phyloP scores from a whole-genome alignment of 2,329 filamentous ascomycete species.

The Myriosclerotinia curreyana region DNA sequence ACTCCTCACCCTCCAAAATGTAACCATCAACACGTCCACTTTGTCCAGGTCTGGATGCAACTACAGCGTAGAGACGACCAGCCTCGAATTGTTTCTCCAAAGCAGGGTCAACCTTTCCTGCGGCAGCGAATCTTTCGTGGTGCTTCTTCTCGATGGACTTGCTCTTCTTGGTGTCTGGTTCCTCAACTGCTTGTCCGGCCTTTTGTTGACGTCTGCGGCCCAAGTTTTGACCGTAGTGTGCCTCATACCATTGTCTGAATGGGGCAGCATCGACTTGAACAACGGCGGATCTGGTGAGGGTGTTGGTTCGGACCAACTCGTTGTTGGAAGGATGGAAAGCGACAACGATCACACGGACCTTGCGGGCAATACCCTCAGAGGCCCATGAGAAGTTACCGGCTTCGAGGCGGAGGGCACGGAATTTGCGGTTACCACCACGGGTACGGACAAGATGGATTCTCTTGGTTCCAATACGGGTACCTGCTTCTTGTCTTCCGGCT shows the following conservation, averaged over 20 bases:
- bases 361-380: slow-evolving; percentile 96
- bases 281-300: slow-evolving; percentile 97
- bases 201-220: slow-evolving; percentile 92
- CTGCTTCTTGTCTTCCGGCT: slow-evolving; percentile 98
- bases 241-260: slow-evolving; percentile 99
- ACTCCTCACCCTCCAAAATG: slow-evolving; percentile 98
- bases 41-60: slow-evolving; percentile 93
- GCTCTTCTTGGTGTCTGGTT: slow-evolving; percentile 78
- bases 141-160: slow-evolving; percentile 97
- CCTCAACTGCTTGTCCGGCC: slow-evolving; percentile 44
- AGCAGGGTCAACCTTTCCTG: slow-evolving; percentile 88
- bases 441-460: slow-evolving; percentile 95
- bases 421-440: slow-evolving; percentile 98
- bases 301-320: slow-evolving; percentile 99
- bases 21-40: slow-evolving; percentile 96
- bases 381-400: slow-evolving; percentile 99
- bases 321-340: slow-evolving; percentile 99
- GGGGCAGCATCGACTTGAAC: slow-evolving; percentile 98
- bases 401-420: slow-evolving; percentile 97
- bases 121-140: slow-evolving; percentile 73
- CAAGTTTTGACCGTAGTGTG: slow-evolving; percentile 90
- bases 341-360: slow-evolving; percentile 98
- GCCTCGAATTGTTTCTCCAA: slow-evolving; percentile 99
- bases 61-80: slow-evolving; percentile 91
- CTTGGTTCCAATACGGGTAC: slow-evolving; percentile 98